Evolutionary conservation across 2,329 filamentous ascomycete genomes (phyloP).

Genomic region (Zelopaecilomyces penicillatus): DNA sequence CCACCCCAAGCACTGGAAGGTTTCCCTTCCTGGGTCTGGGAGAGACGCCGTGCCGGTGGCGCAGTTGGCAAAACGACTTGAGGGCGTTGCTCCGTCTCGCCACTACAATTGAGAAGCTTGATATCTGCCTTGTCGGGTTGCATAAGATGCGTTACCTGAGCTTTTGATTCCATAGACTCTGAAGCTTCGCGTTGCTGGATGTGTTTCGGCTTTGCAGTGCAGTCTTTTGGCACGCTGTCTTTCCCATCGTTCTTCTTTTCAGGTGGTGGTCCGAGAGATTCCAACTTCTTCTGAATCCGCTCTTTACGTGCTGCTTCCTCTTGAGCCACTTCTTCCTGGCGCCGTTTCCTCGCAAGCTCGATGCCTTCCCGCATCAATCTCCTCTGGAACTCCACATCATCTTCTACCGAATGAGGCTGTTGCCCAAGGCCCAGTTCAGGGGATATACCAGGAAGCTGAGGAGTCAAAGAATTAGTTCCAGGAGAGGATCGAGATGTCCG

Average conservation of each 20-base stretch:
- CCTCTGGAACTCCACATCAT: constrained; percentile 56
- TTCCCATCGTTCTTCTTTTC: constrained; percentile 52
- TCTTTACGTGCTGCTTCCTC: constrained; percentile 65
- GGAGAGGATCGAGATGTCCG: constrained; percentile 34
- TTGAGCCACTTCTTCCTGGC: constrained; percentile 59
- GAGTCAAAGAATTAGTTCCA: constrained; percentile 30
- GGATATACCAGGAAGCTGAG: constrained; percentile 22
- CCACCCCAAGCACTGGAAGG: constrained; percentile 30
- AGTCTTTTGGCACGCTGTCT: constrained; percentile 32
- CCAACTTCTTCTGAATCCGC: constrained; percentile 63
- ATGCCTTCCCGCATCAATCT: constrained; percentile 65
- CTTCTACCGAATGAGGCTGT: constrained; percentile 30
- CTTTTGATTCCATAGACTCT: constrained; percentile 10
- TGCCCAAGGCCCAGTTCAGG: constrained; percentile 22
- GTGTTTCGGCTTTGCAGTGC: constrained; percentile 26
- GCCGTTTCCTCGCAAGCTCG: constrained; percentile 60
- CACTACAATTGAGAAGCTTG: background rate
- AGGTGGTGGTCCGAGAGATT: constrained; percentile 57
- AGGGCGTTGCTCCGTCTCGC: background rate
- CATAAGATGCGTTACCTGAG: constrained; percentile 7
- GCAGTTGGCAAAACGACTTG: constrained; percentile 10
- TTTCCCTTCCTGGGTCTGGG: constrained; percentile 25
- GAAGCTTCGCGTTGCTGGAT: constrained; percentile 26
- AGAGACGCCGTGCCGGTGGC: constrained; percentile 18
- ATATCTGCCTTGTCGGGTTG: constrained; percentile 2